These are phyloP conservation scores for Talaromyces nanjingensis DNA, from an alignment of 495 filamentous ascomycete genomes.

Conservation along the genomic window DNA sequence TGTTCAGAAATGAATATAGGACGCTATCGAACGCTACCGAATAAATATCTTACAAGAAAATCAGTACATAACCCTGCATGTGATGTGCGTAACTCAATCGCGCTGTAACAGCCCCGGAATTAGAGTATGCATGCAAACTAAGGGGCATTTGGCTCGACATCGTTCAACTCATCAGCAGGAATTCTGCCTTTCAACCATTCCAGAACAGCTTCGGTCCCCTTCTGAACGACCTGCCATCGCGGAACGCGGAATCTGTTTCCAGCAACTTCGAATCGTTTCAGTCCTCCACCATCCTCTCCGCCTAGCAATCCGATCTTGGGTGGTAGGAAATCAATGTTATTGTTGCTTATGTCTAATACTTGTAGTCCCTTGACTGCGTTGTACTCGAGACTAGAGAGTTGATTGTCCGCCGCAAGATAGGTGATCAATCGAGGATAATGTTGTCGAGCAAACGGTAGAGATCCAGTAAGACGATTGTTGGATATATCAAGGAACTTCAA, in stretches of 20 bases:
- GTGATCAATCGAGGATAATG: conserved; percentile 59
- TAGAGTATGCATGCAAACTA: neutral
- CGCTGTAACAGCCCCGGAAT: too few relatives aligned
- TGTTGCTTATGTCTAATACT: conserved; percentile 71
- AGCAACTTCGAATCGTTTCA: conserved; percentile 56
- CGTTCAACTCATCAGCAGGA: conserved; percentile 50
- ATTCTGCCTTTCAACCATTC: conserved; percentile 77
- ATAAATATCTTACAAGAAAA: neutral
- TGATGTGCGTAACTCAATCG: neutral
- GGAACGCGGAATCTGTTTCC: conserved; percentile 84
- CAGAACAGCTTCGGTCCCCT: conserved; percentile 81
- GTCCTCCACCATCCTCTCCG: conserved; percentile 40
- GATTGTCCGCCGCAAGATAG: conserved; percentile 70
- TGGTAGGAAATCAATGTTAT: conserved; percentile 71
- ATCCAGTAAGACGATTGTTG: conserved; percentile 62
- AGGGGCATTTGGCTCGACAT: conserved; percentile 28
- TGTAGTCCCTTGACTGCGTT: conserved; percentile 68
- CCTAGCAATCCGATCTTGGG: conserved; percentile 69
- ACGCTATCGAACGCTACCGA: neutral
- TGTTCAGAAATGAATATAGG: neutral
- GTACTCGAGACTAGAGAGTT: conserved; percentile 61
- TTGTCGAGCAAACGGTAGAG: conserved; percentile 50
- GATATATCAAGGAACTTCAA: conserved; percentile 73
- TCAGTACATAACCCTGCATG: neutral
- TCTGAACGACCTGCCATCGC: conserved; percentile 76